Percentiles rank a stretch among this genome's conserved stretches.
phyloP scores from a whole-genome alignment of 495 filamentous ascomycete genomes.

The Saxophila tyrrhenica region DNA sequence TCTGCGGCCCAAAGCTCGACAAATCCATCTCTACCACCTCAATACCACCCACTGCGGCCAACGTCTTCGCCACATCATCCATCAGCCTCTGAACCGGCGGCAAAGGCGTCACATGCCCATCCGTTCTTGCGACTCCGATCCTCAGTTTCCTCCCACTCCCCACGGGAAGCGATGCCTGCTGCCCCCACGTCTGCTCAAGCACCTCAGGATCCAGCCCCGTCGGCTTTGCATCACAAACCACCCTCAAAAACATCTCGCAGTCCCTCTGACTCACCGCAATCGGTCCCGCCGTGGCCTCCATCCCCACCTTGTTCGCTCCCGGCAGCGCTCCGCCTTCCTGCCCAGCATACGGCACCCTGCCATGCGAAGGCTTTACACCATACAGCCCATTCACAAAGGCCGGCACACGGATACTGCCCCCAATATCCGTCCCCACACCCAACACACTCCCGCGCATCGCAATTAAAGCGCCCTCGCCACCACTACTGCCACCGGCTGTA shows the following conservation, averaged over 20 bases:
- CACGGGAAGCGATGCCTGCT: conserved; percentile 7
- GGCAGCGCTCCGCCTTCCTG: conserved; percentile 32
- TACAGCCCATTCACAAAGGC: conserved; percentile 53
- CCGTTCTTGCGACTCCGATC: conserved; percentile 46
- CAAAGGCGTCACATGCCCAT: conserved; percentile 47
- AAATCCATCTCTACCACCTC: conserved; percentile 44
- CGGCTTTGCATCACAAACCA: conserved; percentile 21
- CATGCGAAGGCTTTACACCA: conserved; percentile 44
- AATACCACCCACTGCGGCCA: conserved; percentile 33
- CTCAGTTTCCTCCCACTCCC: neutral
- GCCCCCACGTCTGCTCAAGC: conserved; percentile 23
- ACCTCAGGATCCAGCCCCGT: conserved; percentile 29
- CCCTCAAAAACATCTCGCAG: conserved; percentile 29
- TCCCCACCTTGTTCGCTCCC: conserved; percentile 18
- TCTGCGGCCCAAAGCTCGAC: conserved; percentile 40
- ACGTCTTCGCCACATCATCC: conserved; percentile 36
- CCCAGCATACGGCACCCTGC: conserved; percentile 44
- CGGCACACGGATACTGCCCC: conserved; percentile 58
- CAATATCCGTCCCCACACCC: conserved; percentile 53
- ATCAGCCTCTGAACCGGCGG: conserved; percentile 46
- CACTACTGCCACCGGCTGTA: conserved; percentile 48
- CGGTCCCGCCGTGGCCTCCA: conserved; percentile 30
- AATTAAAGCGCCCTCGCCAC: conserved; percentile 41
- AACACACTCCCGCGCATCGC: conserved; percentile 29
- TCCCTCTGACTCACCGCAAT: conserved; percentile 27